Conservation (phyloP, 805 yeast genomes). For the Saccharomycopsis babjevae region DNA sequence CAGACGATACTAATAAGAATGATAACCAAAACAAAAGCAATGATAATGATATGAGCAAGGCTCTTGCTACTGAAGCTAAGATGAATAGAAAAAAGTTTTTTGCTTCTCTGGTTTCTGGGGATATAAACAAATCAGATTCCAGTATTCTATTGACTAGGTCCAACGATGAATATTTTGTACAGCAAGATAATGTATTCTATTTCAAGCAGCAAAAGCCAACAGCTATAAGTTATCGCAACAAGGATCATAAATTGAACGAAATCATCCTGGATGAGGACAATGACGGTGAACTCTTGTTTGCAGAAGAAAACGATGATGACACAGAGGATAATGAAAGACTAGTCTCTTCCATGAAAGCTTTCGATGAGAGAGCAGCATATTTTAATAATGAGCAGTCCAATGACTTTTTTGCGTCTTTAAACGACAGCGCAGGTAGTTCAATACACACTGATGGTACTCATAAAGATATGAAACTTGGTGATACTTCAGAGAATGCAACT, state of each 20-base stretch:
- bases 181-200: neutral
- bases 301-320: neutral
- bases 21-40: neutral
- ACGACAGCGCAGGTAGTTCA: neutral
- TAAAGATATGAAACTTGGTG: neutral
- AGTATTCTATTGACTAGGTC: neutral
- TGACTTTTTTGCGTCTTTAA: constrained; percentile 11
- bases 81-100: no score
- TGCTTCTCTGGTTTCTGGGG: neutral
- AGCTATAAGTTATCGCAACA: neutral
- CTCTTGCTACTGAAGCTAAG: no score
- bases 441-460: neutral
- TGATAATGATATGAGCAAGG: no score
- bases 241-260: neutral
- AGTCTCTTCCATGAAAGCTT: neutral
- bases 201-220: neutral
- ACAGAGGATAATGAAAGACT: neutral
- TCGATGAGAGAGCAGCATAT: neutral
- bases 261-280: neutral
- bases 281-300: neutral
- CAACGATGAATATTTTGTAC: neutral
- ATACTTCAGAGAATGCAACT: neutral
- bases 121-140: neutral
- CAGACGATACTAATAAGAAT: neutral
- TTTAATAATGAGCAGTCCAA: neutral